Conservation (phyloP, 352 stramenopile species). For the Globisporangium okanoganense region DNA sequence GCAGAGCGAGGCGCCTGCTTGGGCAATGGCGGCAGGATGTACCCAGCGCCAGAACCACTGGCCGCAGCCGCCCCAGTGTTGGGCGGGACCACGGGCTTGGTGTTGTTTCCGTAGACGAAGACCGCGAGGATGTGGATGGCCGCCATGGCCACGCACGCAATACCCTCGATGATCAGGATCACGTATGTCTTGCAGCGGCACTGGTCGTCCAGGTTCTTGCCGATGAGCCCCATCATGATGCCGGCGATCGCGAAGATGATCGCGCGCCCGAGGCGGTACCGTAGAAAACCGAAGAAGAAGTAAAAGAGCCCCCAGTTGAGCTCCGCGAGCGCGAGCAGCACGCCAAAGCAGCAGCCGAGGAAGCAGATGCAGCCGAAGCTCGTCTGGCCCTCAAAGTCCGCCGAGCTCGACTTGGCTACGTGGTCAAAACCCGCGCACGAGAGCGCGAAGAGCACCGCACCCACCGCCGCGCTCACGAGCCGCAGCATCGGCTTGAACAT, state of each 20-base stretch:
- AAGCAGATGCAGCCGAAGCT: slow-evolving; percentile 76
- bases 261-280: slow-evolving; percentile 60
- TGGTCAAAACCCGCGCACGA: slow-evolving; percentile 52
- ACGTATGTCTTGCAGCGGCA: slow-evolving; percentile 47
- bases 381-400: slow-evolving; percentile 37
- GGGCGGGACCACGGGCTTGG: slow-evolving; percentile 9
- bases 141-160: slow-evolving; percentile 44
- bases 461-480: slow-evolving; percentile 28
- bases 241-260: slow-evolving; percentile 53
- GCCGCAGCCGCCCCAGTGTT: not conserved
- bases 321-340: slow-evolving; percentile 56
- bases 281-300: slow-evolving; percentile 81
- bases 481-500: slow-evolving; percentile 33
- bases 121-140: slow-evolving; percentile 43
- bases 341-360: slow-evolving; percentile 59
- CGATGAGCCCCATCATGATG: slow-evolving; percentile 57
- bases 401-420: slow-evolving; percentile 21
- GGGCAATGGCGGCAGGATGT: slow-evolving; percentile 3
- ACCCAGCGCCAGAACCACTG: not conserved
- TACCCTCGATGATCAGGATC: slow-evolving; percentile 49
- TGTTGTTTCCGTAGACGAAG: slow-evolving; percentile 53
- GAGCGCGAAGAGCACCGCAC: slow-evolving; percentile 37
- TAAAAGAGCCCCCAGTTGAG: slow-evolving; percentile 62
- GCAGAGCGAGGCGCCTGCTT: slow-evolving; percentile 2
- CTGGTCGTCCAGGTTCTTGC: slow-evolving; percentile 49